Evolutionary conservation across 495 filamentous ascomycete genomes (phyloP).

Genomic region (Parathielavia appendiculata): DNA sequence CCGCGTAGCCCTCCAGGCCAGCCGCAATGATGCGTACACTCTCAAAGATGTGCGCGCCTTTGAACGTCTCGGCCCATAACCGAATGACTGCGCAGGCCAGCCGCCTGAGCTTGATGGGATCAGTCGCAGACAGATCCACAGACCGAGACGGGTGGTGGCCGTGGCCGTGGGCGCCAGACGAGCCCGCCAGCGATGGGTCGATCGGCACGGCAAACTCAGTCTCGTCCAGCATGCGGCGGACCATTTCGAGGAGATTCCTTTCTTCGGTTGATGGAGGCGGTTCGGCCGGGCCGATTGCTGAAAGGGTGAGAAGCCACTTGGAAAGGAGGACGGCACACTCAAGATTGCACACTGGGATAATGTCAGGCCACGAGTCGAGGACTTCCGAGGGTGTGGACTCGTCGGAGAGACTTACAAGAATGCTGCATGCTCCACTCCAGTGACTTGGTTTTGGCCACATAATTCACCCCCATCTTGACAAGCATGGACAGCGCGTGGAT

Average conservation of each 20-base stretch:
- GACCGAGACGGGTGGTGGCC: conserved; percentile 32
- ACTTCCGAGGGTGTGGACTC: not conserved
- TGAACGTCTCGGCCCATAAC: conserved; percentile 65
- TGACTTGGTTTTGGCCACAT: conserved; percentile 64
- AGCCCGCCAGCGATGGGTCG: conserved; percentile 43
- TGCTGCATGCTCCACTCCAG: conserved; percentile 70
- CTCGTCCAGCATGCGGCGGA: conserved; percentile 71
- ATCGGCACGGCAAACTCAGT: conserved; percentile 63
- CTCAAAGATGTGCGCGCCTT: conserved; percentile 62
- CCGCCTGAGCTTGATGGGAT: conserved; percentile 52
- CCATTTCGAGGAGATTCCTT: conserved; percentile 57
- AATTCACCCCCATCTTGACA: conserved; percentile 62
- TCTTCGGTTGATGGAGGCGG: conserved; percentile 53
- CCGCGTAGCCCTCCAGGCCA: conserved; percentile 59
- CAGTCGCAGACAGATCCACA: conserved; percentile 37
- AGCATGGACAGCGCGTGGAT: conserved; percentile 65
- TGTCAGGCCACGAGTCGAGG: not conserved
- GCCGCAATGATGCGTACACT: conserved; percentile 60
- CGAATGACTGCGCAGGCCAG: conserved; percentile 59
- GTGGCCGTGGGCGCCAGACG: conserved; percentile 20
- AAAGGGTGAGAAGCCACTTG: conserved; percentile 46
- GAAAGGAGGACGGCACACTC: conserved; percentile 65
- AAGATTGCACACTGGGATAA: conserved; percentile 52
- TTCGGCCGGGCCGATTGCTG: conserved; percentile 41
- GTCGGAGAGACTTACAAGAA: conserved; percentile 41